Conservation (phyloP, 805 yeast species). For the Candida boleticola region DNA sequence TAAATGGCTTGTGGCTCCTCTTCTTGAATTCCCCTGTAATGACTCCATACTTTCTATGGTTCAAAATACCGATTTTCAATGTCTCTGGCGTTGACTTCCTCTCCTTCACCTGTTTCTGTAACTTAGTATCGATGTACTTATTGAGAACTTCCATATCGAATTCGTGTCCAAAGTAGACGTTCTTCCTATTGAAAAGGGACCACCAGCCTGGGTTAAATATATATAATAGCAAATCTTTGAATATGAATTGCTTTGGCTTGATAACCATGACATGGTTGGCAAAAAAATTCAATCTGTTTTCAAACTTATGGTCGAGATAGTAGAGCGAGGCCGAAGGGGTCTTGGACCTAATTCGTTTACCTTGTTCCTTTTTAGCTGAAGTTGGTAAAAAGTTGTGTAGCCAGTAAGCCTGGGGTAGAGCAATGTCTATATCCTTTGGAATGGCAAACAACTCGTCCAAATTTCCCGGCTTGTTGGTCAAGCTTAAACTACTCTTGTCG, state of each 20-base stretch:
- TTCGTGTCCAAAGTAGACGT: constrained; percentile 29
- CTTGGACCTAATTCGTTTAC: constrained; percentile 7
- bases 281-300: constrained; percentile 29
- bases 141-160: constrained; percentile 57
- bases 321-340: constrained; percentile 16
- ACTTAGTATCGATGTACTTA: constrained; percentile 28
- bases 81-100: constrained; percentile 1
- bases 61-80: constrained; percentile 35
- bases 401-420: constrained; percentile 39
- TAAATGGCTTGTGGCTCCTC: constrained; percentile 36
- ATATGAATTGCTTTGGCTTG: constrained; percentile 41
- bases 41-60: constrained; percentile 51
- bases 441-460: constrained; percentile 31
- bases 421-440: constrained; percentile 22
- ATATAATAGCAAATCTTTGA: constrained; percentile 19
- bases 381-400: constrained; percentile 21
- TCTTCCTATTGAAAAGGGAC: constrained; percentile 18
- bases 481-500: background rate
- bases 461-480: constrained; percentile 10
- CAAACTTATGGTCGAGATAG: constrained; percentile 23
- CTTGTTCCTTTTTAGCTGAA: constrained; percentile 10
- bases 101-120: constrained; percentile 6
- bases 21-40: constrained; percentile 48
- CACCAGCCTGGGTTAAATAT: constrained; percentile 29
- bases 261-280: constrained; percentile 58